Percentiles rank a stretch among this genome's conserved stretches.
Evolutionary conservation across 495 filamentous ascomycete genomes (phyloP).

Genomic region (Chaetomium tenue): DNA sequence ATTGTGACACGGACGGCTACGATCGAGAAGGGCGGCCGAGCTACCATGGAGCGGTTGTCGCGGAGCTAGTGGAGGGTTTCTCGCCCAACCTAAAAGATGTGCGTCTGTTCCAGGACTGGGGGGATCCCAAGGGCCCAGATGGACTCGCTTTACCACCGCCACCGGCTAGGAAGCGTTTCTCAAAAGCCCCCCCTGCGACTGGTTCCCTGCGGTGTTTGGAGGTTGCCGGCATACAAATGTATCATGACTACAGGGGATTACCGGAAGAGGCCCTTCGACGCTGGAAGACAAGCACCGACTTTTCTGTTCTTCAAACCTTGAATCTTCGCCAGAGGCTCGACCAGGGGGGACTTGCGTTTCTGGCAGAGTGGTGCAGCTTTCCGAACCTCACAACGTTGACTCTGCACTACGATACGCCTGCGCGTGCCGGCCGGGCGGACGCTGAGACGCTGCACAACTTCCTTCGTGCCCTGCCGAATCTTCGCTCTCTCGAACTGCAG

Average conservation of each 20-base stretch:
- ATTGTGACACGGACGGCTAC: not conserved
- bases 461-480: not conserved
- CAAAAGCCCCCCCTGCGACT: too few relatives aligned
- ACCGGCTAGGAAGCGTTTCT: not conserved
- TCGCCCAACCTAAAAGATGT: not conserved
- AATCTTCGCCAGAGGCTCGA: not conserved
- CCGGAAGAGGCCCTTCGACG: not conserved
- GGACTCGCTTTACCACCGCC: not conserved
- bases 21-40: not conserved
- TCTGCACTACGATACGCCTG: not conserved
- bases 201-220: not conserved
- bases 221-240: not conserved
- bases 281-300: conserved; percentile 4
- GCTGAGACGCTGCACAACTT: not conserved
- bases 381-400: not conserved
- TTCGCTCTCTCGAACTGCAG: not conserved
- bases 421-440: not conserved
- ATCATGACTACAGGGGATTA: not conserved
- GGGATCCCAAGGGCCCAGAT: not conserved
- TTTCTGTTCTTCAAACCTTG: not conserved
- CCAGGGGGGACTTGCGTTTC: not conserved
- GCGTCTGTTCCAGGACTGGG: not conserved
- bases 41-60: not conserved
- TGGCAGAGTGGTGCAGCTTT: not conserved
- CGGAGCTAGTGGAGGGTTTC: not conserved